These are phyloP conservation scores for Rhodamnia argentea DNA, from an alignment of 345 rosid genomes.

Conservation along the genomic window DNA sequence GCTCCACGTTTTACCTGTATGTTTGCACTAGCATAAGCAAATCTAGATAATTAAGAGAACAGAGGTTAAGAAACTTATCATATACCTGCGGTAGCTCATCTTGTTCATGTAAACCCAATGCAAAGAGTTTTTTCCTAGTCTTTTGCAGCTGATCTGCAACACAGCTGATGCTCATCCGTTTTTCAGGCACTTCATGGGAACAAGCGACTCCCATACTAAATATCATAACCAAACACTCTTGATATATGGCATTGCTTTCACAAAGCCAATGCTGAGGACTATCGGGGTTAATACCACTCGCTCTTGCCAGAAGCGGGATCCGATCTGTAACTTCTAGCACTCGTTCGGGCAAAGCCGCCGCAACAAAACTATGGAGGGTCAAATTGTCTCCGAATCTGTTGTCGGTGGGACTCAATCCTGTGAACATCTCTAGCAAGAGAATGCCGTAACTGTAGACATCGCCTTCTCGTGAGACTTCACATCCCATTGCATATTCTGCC, in stretches of 20 bases:
- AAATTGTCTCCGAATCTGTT: accelerated
- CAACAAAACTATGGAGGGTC: not conserved
- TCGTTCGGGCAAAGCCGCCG: not conserved
- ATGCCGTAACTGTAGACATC: not conserved
- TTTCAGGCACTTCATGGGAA: not conserved
- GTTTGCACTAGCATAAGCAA: too few relatives aligned
- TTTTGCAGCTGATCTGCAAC: not conserved
- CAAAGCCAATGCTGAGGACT: accelerated
- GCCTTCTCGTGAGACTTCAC: not conserved
- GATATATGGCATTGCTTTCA: not conserved
- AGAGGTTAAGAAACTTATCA: not conserved
- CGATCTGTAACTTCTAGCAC: not conserved
- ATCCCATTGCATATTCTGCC: not conserved
- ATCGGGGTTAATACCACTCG: accelerated
- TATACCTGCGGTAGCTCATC: not conserved
- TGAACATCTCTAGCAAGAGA: not conserved
- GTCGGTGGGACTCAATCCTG: not conserved
- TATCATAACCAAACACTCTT: not conserved
- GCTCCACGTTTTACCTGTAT: too few relatives aligned
- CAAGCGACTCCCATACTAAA: not conserved
- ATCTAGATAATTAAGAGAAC: too few relatives aligned
- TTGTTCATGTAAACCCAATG: not conserved
- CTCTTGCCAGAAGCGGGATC: not conserved
- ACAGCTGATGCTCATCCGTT: not conserved
- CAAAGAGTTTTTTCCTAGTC: not conserved